A percentile compares a stretch with the other conserved stretches of the same genome.
phyloP scores from a whole-genome alignment of 345 rosid species.

The Gossypioides kirkii region DNA sequence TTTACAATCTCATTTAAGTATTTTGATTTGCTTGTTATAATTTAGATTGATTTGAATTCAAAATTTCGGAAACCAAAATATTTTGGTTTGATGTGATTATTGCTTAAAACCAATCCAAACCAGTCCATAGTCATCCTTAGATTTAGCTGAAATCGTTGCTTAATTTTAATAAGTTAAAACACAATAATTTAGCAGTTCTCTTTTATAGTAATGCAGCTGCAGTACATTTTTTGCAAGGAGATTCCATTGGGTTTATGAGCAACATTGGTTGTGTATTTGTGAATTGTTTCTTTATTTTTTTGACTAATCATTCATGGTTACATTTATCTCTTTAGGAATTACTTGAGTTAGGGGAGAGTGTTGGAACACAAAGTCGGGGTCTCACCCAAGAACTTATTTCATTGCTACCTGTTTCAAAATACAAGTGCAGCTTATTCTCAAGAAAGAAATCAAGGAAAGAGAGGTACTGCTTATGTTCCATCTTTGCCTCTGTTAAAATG shows the following conservation, averaged over 20 bases:
- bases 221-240: not conserved
- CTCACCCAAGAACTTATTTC: conserved; percentile 4
- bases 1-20: no score
- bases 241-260: not conserved
- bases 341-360: conserved; percentile 63
- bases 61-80: no score
- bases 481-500: not conserved
- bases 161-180: not conserved
- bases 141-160: not conserved
- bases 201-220: not conserved
- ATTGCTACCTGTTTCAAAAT: conserved; percentile 21
- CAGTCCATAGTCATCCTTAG: no score
- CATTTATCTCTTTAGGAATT: conserved; percentile 51
- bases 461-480: conserved; percentile 44
- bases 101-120: no score
- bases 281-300: not conserved
- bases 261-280: not conserved
- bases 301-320: conserved; percentile 10
- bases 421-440: conserved; percentile 74
- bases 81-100: no score
- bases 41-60: no score
- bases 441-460: conserved; percentile 77
- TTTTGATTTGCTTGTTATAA: no score
- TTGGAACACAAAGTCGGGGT: conserved; percentile 5
- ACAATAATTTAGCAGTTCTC: not conserved